A percentile compares a stretch with the other conserved stretches of the same genome.
phyloP scores from a whole-genome alignment of 2,329 filamentous ascomycete species.

The Calonectria ilicicola region DNA sequence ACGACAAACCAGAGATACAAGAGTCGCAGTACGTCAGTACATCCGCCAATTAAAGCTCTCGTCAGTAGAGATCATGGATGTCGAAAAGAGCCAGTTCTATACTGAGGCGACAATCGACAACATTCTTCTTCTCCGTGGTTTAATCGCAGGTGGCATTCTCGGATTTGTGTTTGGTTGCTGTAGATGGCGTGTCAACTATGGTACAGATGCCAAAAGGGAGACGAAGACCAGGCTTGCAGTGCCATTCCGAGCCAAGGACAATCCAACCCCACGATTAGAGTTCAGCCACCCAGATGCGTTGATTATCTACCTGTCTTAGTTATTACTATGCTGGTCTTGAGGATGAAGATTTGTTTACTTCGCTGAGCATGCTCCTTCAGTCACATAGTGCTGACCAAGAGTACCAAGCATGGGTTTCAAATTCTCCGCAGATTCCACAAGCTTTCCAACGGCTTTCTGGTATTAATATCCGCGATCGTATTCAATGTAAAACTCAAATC shows the following conservation, averaged over 20 bases:
- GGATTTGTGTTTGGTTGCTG: slow-evolving; percentile 66
- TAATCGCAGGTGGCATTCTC: slow-evolving; percentile 68
- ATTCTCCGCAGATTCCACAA: slow-evolving; percentile 46
- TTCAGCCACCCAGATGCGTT: slow-evolving; percentile 73
- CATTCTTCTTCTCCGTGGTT: slow-evolving; percentile 64
- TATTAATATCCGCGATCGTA: slow-evolving; percentile 69
- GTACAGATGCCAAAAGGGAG: slow-evolving; percentile 57
- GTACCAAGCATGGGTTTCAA: slow-evolving; percentile 62
- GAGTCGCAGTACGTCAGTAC: slow-evolving; percentile 54
- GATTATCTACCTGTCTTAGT: slow-evolving; percentile 64
- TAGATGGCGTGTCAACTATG: slow-evolving; percentile 75
- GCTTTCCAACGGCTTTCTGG: slow-evolving; percentile 57
- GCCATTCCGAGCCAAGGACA: slow-evolving; percentile 71
- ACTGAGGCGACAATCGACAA: slow-evolving; percentile 44
- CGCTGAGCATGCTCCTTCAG: slow-evolving; percentile 59
- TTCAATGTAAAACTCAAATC: slow-evolving; percentile 59
- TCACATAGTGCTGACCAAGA: slow-evolving; percentile 65
- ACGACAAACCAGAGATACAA: slow-evolving; percentile 45
- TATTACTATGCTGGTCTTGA: slow-evolving; percentile 69
- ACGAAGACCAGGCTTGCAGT: slow-evolving; percentile 62
- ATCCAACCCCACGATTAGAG: slow-evolving; percentile 65
- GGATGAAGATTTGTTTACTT: slow-evolving; percentile 60
- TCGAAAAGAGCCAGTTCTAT: slow-evolving; percentile 55
- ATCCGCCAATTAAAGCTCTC: slow-evolving; percentile 53
- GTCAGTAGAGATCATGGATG: slow-evolving; percentile 42